Conservation (phyloP, 176 grass and related monocot species). For the Dendrocalamus sinicus region DNA sequence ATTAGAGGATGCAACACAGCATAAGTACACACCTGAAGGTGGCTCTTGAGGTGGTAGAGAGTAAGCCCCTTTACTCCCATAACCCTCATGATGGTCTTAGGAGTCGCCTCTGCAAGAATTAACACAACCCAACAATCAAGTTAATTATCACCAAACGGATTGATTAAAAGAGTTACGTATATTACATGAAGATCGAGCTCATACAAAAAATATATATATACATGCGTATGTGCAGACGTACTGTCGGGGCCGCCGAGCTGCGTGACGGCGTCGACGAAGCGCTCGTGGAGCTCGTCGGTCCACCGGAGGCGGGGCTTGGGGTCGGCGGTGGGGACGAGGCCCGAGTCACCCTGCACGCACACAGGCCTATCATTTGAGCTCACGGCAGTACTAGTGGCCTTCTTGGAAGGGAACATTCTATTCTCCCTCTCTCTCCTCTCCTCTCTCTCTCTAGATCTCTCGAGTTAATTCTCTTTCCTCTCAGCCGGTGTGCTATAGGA, state of each 20-base stretch:
- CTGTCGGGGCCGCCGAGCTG: slow-evolving; percentile 98
- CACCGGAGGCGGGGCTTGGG: slow-evolving; percentile 97
- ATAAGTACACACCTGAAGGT: slow-evolving; percentile 73
- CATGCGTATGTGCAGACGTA: slow-evolving; percentile 32
- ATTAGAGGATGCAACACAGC: slow-evolving; percentile 26
- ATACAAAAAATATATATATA: neutral
- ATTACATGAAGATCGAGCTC: neutral
- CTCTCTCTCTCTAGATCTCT: slow-evolving; percentile 43
- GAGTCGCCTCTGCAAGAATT: slow-evolving; percentile 79
- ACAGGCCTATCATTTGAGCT: slow-evolving; percentile 63
- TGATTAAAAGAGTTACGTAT: neutral
- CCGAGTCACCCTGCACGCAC: slow-evolving; percentile 77
- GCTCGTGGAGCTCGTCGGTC: slow-evolving; percentile 98
- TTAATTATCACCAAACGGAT: slow-evolving; percentile 14
- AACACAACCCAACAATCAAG: slow-evolving; percentile 1
- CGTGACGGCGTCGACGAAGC: slow-evolving; percentile 94
- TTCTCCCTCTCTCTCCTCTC: slow-evolving; percentile 25
- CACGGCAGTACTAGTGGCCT: slow-evolving; percentile 62
- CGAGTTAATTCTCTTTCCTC: slow-evolving; percentile 66
- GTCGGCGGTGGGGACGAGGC: slow-evolving; percentile 95
- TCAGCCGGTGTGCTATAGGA: slow-evolving; percentile 44
- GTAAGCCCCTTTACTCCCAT: slow-evolving; percentile 98
- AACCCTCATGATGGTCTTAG: slow-evolving; percentile 97
- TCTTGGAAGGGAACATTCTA: slow-evolving; percentile 98
- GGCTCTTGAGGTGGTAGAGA: slow-evolving; percentile 99